A percentile compares a stretch with the other conserved stretches of the same genome.
Evolutionary conservation across 352 stramenopile species (phyloP).

Genomic region (Pythium dissotocum): DNA sequence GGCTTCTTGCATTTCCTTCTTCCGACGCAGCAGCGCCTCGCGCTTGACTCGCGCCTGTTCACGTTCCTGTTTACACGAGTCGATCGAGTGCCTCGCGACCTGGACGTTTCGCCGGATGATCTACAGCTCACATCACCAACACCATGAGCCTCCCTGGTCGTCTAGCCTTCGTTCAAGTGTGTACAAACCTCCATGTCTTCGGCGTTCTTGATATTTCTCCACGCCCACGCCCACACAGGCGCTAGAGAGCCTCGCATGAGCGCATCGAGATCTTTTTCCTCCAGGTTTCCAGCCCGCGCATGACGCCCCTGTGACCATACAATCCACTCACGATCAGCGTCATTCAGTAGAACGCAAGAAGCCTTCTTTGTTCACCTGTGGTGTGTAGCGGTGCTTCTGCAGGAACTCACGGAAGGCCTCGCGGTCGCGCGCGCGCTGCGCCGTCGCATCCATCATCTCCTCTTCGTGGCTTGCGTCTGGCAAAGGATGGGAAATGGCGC

Average conservation of each 20-base stretch:
- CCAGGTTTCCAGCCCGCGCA: conserved; percentile 30
- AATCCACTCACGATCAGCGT: background rate
- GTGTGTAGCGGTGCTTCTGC: conserved; percentile 39
- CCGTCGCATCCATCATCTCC: conserved; percentile 20
- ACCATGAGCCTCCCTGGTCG: background rate
- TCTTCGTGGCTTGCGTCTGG: background rate
- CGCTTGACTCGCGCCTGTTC: conserved; percentile 29
- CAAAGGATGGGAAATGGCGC: conserved; percentile 5
- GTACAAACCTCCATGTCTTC: conserved; percentile 37
- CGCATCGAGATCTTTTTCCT: conserved; percentile 51
- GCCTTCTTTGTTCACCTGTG: conserved; percentile 29
- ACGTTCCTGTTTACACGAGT: conserved; percentile 39
- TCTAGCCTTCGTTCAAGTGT: background rate
- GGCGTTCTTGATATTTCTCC: conserved; percentile 38
- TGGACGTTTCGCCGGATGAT: conserved; percentile 38
- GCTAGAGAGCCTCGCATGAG: conserved; percentile 34
- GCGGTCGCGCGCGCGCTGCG: conserved; percentile 32
- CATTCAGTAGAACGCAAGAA: background rate
- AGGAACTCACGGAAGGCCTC: conserved; percentile 49
- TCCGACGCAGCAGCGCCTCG: conserved; percentile 25
- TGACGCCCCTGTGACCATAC: conserved; percentile 32
- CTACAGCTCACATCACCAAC: conserved; percentile 4
- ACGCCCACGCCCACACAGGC: conserved; percentile 43
- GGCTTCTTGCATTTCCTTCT: conserved; percentile 28
- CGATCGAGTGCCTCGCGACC: conserved; percentile 32